Conservation (phyloP, 2,329 filamentous ascomycete species). For the Fusarium sp. region DNA sequence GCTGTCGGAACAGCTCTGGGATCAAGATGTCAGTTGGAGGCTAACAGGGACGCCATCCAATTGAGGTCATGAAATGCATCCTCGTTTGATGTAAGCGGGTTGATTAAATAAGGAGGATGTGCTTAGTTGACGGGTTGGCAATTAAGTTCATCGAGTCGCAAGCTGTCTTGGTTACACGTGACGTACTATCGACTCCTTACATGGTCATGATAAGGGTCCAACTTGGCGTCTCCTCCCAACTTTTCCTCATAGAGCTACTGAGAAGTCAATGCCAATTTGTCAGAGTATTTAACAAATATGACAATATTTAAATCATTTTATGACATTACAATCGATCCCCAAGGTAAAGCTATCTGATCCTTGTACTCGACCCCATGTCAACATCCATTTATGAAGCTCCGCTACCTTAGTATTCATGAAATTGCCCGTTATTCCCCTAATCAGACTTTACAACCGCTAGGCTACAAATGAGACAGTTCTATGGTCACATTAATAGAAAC, state of each 20-base stretch:
- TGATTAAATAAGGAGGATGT: not conserved
- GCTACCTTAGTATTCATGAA: constrained; percentile 5
- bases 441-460: not conserved
- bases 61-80: constrained; percentile 29
- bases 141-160: constrained; percentile 8
- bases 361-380: constrained; percentile 9
- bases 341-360: constrained; percentile 3
- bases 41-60: constrained; percentile 31
- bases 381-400: constrained; percentile 15
- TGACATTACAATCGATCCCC: not conserved
- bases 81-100: constrained; percentile 13
- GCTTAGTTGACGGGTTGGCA: not conserved
- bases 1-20: constrained; percentile 8
- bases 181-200: constrained; percentile 30
- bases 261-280: not conserved
- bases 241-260: not conserved
- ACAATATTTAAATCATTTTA: not conserved
- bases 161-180: constrained; percentile 42
- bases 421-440: not conserved
- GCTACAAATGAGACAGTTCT: not conserved
- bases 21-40: constrained; percentile 8
- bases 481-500: not conserved
- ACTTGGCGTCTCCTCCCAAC: not conserved
- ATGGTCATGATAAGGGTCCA: constrained; percentile 8
- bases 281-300: not conserved